phyloP scores from a whole-genome alignment of 441 rosid species.

The Bocquillonia castaneifolia region DNA sequence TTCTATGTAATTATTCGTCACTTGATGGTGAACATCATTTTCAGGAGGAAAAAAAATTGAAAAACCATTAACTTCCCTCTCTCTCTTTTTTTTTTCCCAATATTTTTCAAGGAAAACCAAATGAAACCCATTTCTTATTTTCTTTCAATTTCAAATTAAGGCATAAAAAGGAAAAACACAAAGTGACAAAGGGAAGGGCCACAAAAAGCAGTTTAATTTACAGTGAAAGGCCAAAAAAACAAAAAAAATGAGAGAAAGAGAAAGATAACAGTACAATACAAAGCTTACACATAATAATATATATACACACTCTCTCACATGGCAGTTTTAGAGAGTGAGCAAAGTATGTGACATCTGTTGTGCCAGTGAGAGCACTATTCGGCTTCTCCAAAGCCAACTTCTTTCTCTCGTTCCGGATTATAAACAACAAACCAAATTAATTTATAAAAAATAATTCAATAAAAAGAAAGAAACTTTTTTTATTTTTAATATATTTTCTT shows the following conservation, averaged over 20 bases:
- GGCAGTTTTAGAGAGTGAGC: conserved; percentile 14
- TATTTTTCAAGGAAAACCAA: not conserved
- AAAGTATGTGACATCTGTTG: conserved; percentile 30
- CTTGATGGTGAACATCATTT: too few species aligned
- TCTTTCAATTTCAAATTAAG: too few species aligned
- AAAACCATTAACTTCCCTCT: not conserved
- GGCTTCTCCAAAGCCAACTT: conserved; percentile 32
- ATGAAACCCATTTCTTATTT: too few species aligned
- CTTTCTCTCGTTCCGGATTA: not conserved
- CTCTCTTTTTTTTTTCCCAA: too few species aligned
- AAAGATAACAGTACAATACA: conserved; percentile 2
- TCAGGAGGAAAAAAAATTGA: too few species aligned
- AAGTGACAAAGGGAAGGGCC: not conserved
- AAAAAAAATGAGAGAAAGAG: not conserved
- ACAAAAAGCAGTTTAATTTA: too few species aligned
- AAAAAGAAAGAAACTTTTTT: not conserved
- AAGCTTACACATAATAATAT: conserved; percentile 8
- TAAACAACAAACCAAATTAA: not conserved
- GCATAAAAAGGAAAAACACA: not conserved
- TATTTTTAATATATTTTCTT: too few species aligned
- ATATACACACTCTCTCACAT: conserved; percentile 7
- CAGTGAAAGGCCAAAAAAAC: too few species aligned
- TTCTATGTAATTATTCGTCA: too few species aligned
- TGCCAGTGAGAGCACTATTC: conserved; percentile 27
- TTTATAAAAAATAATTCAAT: too few species aligned